Evolutionary conservation across 164 flowering plant species (phyloP).

Genomic region (Amborella trichopoda): DNA sequence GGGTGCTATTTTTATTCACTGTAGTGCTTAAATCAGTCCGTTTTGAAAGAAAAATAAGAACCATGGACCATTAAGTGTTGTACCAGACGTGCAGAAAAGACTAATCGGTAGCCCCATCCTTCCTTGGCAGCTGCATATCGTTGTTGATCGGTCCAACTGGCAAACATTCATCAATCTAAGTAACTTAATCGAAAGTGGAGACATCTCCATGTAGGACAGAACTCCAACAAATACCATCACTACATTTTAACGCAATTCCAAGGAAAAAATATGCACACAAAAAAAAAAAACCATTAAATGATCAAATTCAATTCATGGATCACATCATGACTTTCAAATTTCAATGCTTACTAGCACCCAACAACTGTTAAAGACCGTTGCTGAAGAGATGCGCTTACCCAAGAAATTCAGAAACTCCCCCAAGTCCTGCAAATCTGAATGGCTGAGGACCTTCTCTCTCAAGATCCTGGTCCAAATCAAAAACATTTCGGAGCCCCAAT

Average conservation of each 20-base stretch:
- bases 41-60: neutral
- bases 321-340: too few relatives aligned
- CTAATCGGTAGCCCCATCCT: constrained; percentile 73
- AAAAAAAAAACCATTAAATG: too few relatives aligned
- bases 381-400: constrained; percentile 41
- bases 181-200: neutral
- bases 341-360: too few relatives aligned
- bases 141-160: constrained; percentile 97
- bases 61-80: neutral
- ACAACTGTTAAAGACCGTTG: too few relatives aligned
- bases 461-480: constrained; percentile 51
- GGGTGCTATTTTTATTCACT: neutral
- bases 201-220: neutral
- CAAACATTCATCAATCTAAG: constrained; percentile 1
- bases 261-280: too few relatives aligned
- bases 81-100: constrained; percentile 89
- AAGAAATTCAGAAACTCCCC: constrained; percentile 91
- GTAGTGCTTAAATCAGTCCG: neutral
- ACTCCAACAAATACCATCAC: neutral
- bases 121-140: constrained; percentile 80
- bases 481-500: too few relatives aligned
- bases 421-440: constrained; percentile 87
- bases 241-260: too few relatives aligned
- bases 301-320: too few relatives aligned
- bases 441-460: constrained; percentile 86